Percentiles rank a stretch among this genome's conserved stretches.
These are phyloP conservation scores for Solanum ahanhuiri DNA, from an alignment of 257 asterid species.

Conservation along the genomic window DNA sequence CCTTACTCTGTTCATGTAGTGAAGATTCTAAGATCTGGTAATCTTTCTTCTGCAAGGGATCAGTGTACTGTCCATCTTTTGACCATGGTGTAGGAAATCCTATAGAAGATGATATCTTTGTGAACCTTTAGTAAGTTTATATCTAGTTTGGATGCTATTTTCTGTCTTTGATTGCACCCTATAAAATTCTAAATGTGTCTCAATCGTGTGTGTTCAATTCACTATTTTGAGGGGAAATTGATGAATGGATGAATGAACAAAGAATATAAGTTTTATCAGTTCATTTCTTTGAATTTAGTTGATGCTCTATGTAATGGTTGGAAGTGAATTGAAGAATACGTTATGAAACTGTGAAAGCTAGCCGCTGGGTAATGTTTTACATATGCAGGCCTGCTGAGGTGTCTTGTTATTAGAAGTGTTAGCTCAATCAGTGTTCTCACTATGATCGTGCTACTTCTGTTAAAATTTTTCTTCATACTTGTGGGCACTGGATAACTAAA, in stretches of 20 bases:
- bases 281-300: not conserved
- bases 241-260: not conserved
- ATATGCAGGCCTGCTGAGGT: not conserved
- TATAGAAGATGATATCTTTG: conserved; percentile 78
- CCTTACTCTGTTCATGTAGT: not conserved
- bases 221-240: not conserved
- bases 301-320: not conserved
- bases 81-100: conserved; percentile 99
- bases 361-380: not conserved
- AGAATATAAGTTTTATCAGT: not conserved
- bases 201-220: not conserved
- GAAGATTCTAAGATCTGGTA: not conserved
- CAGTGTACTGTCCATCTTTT: conserved; percentile 78
- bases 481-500: not conserved
- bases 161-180: not conserved
- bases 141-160: not conserved
- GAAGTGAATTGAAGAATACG: not conserved
- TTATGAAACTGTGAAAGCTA: not conserved
- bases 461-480: not conserved
- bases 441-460: not conserved
- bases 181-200: not conserved
- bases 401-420: not conserved
- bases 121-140: conserved; percentile 66
- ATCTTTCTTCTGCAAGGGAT: conserved; percentile 47
- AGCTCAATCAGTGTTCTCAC: not conserved